Evolutionary conservation across 2,329 filamentous ascomycete genomes (phyloP).

Genomic region (Elsinoe fawcettii): DNA sequence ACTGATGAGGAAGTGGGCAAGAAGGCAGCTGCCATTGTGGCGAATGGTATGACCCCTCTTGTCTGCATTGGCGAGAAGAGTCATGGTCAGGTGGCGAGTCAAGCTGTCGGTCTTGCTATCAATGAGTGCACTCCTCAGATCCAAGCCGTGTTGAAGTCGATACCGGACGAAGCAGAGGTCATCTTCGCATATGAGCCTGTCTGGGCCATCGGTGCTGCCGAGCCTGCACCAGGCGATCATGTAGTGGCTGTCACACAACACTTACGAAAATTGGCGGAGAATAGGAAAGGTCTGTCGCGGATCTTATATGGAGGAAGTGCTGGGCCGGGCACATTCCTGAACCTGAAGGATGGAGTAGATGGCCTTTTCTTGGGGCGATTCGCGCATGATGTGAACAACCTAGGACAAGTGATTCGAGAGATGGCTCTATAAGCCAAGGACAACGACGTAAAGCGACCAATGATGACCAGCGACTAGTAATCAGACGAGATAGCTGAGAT

Average conservation of each 20-base stretch:
- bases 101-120: conserved; percentile 52
- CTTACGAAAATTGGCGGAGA: conserved; percentile 49
- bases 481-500: neutral
- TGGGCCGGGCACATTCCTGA: conserved; percentile 65
- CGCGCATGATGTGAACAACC: conserved; percentile 65
- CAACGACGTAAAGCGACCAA: neutral
- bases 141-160: conserved; percentile 51
- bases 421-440: conserved; percentile 39
- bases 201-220: conserved; percentile 73
- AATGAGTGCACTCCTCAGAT: conserved; percentile 61
- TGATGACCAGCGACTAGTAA: neutral
- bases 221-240: conserved; percentile 64
- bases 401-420: conserved; percentile 65
- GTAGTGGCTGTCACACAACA: conserved; percentile 62
- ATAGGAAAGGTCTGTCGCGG: conserved; percentile 51
- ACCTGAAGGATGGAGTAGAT: conserved; percentile 62
- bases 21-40: conserved; percentile 61
- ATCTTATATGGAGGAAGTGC: conserved; percentile 79
- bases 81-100: conserved; percentile 36
- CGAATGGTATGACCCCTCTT: conserved; percentile 66
- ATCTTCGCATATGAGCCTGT: conserved; percentile 82
- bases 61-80: conserved; percentile 70
- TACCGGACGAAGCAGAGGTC: conserved; percentile 58
- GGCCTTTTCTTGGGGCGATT: conserved; percentile 76
- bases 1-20: conserved; percentile 59